Evolutionary conservation across 1,284 basidiomycete genomes (phyloP), one percentile per base, ranked within the genome.

Genomic region (Ustilago nuda): DNA sequence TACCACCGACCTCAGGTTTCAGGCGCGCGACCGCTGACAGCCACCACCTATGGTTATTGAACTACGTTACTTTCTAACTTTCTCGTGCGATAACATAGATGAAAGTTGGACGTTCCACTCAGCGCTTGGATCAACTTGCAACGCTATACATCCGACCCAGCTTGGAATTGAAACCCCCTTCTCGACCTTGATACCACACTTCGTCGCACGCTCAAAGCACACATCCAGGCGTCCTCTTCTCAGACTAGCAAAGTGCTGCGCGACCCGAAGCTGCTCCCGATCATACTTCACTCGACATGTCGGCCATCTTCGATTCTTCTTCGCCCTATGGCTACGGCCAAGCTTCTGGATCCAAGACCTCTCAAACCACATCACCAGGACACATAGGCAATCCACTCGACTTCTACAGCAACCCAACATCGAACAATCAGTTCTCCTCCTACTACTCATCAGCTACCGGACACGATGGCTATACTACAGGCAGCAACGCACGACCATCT

Each of bases 291-390:
- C 6, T 19, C 43, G n/a, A 45, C n/a, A 79, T 79, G 77, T 79
- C 77, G 48, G 77, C 71, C 57, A 66, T 79, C 61, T 79, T 79
- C 35, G 77, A 79, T 35, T 77, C 77, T 17, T 68, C 63, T n/a
- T 71, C 74, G 6, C 77, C 77, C 0, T 79, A 79, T 51, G 75
- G 70, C 36, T 72, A 76, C 48, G 68, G 64, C 32, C 73, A 76
- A 46, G 46, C 73, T 15, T 64, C 68, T 0, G 64, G 73, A 45
- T 67, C 72, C 4, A 76, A 76, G 56, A 41, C 56, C 11, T 54
- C 68, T 37, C 68, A 71, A 41, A 58, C 60, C 19, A 63, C 68
- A 13, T 59, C 73, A n/a, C 45, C 64, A 13, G 64, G 57, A 27
- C 65, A 64, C 23, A 54, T 67, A 17, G 67, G 52, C 53, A 76